phyloP scores from a whole-genome alignment of 1,284 basidiomycete species.

The Cryptococcus deneoformans region DNA sequence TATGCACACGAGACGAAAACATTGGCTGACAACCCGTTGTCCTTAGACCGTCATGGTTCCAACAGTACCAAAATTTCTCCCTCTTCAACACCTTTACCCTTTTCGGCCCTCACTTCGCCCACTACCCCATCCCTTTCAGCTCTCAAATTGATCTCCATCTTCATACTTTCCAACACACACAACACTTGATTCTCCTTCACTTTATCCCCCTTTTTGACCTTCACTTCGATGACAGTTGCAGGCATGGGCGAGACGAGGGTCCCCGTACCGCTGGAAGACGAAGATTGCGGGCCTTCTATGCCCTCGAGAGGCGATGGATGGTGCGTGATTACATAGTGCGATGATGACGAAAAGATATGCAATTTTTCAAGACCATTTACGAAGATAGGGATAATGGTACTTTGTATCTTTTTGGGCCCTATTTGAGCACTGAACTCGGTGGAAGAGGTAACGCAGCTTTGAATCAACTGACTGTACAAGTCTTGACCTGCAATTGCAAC shows the following conservation, averaged over 20 bases:
- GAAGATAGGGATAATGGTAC: conserved; percentile 32
- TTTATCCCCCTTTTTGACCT: conserved; percentile 67
- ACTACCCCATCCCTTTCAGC: conserved; percentile 67
- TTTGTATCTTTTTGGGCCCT: conserved; percentile 5
- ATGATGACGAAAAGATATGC: conserved; percentile 32
- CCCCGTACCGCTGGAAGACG: conserved; percentile 11
- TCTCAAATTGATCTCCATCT: conserved; percentile 85
- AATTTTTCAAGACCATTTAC: conserved; percentile 22
- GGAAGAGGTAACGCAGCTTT: background rate
- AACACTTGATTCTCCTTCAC: conserved; percentile 78
- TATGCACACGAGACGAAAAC: background rate
- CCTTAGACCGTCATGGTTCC: conserved; percentile 14
- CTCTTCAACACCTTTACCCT: conserved; percentile 86
- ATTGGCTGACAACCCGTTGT: background rate
- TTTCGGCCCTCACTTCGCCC: conserved; percentile 65
- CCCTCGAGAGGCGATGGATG: conserved; percentile 8
- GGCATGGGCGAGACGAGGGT: conserved; percentile 69
- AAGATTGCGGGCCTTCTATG: background rate
- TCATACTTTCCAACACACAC: conserved; percentile 91
- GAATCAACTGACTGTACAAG: background rate
- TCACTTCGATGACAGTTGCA: conserved; percentile 80
- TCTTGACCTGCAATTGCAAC: background rate
- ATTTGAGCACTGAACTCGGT: no score
- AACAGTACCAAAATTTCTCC: conserved; percentile 69
- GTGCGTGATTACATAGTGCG: conserved; percentile 25